A percentile compares a stretch with the other conserved stretches of the same genome.
Conservation (phyloP, 768 basidiomycete genomes). For the Cubamyces lactineus region DNA sequence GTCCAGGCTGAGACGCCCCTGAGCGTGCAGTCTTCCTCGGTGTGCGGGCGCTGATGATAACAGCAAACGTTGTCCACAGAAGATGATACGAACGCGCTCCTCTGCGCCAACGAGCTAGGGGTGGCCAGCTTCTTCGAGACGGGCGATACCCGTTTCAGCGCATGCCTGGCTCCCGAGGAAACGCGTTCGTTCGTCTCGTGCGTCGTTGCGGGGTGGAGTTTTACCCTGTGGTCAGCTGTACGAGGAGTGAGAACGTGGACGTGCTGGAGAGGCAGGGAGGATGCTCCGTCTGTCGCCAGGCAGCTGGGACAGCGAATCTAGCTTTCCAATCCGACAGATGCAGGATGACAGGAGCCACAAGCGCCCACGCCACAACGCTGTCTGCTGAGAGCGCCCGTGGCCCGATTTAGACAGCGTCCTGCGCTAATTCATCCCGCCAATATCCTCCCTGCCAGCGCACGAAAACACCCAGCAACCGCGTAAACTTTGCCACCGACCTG, state of each 20-base stretch:
- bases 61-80: slow-evolving; percentile 10
- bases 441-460: neutral
- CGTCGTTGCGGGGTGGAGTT: too few species aligned
- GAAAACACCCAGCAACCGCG: neutral
- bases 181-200: neutral
- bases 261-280: neutral
- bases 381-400: neutral
- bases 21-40: neutral
- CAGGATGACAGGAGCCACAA: too few species aligned
- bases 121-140: neutral
- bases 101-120: neutral
- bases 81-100: neutral
- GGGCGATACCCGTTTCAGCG: neutral
- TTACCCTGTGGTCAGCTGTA: neutral
- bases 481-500: too few species aligned
- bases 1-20: neutral
- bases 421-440: neutral
- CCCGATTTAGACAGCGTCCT: neutral
- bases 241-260: neutral
- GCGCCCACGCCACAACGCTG: neutral
- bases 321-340: neutral
- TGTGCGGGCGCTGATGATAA: neutral
- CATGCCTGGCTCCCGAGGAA: neutral
- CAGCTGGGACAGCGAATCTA: too few species aligned
- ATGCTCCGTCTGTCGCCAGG: too few species aligned